Conservation (phyloP, 768 basidiomycete species). For the Lepiota brunneoincarnata region DNA sequence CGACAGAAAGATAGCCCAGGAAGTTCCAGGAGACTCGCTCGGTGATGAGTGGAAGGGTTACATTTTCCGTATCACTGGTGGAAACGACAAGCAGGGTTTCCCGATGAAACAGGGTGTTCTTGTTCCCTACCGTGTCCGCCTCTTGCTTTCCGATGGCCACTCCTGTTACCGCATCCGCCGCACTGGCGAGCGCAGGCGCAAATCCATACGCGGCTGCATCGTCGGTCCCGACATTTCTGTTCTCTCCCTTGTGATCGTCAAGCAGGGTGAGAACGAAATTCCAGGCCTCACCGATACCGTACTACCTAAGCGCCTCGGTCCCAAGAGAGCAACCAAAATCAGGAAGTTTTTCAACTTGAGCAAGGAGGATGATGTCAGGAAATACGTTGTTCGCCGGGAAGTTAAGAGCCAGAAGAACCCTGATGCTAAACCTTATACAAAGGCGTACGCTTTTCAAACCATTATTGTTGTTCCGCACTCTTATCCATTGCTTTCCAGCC, state of each 20-base stretch:
- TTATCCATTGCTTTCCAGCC: conserved; percentile 40
- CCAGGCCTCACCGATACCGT: conserved; percentile 90
- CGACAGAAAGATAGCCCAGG: conserved; percentile 96
- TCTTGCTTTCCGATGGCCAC: conserved; percentile 95
- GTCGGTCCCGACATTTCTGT: conserved; percentile 96
- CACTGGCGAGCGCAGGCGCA: conserved; percentile 95
- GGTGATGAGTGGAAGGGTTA: conserved; percentile 98
- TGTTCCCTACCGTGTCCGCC: conserved; percentile 87
- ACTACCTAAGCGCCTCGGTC: conserved; percentile 93
- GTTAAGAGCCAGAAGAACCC: conserved; percentile 88
- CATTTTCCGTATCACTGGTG: conserved; percentile 94
- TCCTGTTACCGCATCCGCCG: conserved; percentile 96
- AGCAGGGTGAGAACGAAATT: conserved; percentile 90
- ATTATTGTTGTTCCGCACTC: background rate
- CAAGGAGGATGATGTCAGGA: conserved; percentile 98
- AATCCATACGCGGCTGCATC: conserved; percentile 98
- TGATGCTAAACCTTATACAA: conserved; percentile 90
- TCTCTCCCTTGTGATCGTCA: conserved; percentile 90
- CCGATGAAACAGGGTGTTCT: conserved; percentile 99
- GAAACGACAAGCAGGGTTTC: conserved; percentile 99
- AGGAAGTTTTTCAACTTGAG: conserved; percentile 94
- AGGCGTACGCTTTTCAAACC: conserved; percentile 66
- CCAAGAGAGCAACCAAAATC: conserved; percentile 98
- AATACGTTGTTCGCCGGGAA: conserved; percentile 94
- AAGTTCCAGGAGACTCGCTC: conserved; percentile 86